Evolutionary conservation across 495 filamentous ascomycete genomes (phyloP).

Genomic region (Glonium stellatum): DNA sequence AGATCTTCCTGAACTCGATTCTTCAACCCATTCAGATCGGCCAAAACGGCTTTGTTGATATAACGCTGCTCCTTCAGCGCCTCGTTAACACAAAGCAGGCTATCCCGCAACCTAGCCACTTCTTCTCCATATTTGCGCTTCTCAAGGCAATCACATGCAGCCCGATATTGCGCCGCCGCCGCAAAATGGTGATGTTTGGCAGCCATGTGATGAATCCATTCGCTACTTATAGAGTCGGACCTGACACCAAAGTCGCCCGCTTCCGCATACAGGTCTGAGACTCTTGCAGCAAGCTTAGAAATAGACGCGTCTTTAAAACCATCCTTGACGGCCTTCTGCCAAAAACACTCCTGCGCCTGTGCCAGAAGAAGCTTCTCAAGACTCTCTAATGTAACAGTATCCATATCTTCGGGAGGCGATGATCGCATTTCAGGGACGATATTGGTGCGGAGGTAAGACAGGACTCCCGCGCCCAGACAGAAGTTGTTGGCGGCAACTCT

Average conservation of each 20-base stretch:
- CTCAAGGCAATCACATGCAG: conserved; percentile 85
- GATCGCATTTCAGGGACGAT: conserved; percentile 81
- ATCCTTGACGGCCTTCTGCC: conserved; percentile 95
- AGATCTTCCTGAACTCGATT: conserved; percentile 75
- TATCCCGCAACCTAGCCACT: conserved; percentile 77
- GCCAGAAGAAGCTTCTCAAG: conserved; percentile 78
- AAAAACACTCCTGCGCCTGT: conserved; percentile 95
- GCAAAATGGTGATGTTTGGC: conserved; percentile 98
- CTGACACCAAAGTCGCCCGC: conserved; percentile 81
- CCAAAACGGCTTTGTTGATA: conserved; percentile 74
- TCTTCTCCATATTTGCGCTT: conserved; percentile 95
- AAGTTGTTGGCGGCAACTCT: conserved; percentile 89
- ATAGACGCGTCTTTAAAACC: conserved; percentile 85
- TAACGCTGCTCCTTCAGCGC: conserved; percentile 80
- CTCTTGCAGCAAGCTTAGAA: conserved; percentile 81
- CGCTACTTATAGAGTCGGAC: conserved; percentile 79
- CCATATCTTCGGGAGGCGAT: conserved; percentile 92
- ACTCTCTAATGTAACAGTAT: conserved; percentile 74
- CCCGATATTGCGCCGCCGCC: conserved; percentile 90
- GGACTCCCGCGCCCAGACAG: conserved; percentile 78
- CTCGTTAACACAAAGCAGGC: conserved; percentile 74
- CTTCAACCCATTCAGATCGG: conserved; percentile 79
- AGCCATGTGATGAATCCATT: conserved; percentile 97
- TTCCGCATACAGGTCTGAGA: conserved; percentile 83
- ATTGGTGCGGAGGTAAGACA: conserved; percentile 67